Evolutionary conservation across 768 basidiomycete genomes (phyloP), one percentile per base, ranked within the genome.

Genomic region (Xerocomus spinulosus): DNA sequence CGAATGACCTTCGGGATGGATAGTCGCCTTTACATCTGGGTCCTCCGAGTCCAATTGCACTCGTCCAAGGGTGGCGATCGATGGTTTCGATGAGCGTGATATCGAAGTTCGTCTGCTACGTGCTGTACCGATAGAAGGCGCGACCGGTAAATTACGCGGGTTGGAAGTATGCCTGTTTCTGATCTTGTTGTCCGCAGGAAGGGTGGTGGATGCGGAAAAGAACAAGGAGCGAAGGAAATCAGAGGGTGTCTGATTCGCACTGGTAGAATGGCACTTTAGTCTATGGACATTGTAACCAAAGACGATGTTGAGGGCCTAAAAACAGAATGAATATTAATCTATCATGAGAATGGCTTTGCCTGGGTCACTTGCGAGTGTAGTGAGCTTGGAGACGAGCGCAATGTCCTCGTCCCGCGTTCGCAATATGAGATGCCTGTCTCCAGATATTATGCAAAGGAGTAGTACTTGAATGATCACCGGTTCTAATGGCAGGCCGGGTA

Each of bases 381-480:
- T 74, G 29, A 88, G 69, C 57, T 76, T 81, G 28, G 76, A 73
- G 23, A 85, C 79, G 8, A 81, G 60, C 21, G 71, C 58, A 26
- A 87, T 66, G 50, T 89, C 87, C 46, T 86, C 82, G 52, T 83
- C 81, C 10, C 70, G 72, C 2, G 84, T 78, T 36, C 82, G 74
- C 15, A 90, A 68, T 46, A 90, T 72, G 24, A 89, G 67, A 61
- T 87, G 73, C 52, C 76, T 81, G 55, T 82, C 70, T 1, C 79
- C 78, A 3, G 84, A 73, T 29, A 85, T 68, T 39, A 88, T 70
- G 60, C 78, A 85, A 4, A 83, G 74, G 25, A 88, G 74, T 14
- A 87, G 67, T 18, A 82, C 79, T 60, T 83, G 83, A 18, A 87
- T 65, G 34, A 87, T 74, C 43, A 79, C 75, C 9, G 78, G 72